These are phyloP conservation scores for Sphaerosporella brunnea DNA, from an alignment of 495 filamentous ascomycete species.

Conservation along the genomic window DNA sequence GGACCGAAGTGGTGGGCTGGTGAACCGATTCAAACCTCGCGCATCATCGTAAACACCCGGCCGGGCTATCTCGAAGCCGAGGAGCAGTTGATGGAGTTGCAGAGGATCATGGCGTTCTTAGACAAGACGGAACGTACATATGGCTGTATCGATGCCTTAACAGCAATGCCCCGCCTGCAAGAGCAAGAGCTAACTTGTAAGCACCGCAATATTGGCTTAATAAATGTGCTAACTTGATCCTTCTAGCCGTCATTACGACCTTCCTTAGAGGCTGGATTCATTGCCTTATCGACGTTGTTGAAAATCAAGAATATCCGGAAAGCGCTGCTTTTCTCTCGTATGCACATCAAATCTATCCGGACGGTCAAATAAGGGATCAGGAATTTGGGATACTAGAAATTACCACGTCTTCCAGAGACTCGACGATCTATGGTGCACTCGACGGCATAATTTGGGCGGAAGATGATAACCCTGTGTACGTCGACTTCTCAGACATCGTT, in stretches of 20 bases:
- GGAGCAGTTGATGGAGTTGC: constrained; percentile 39
- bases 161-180: constrained; percentile 30
- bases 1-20: constrained; percentile 79
- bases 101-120: constrained; percentile 76
- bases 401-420: constrained; percentile 14
- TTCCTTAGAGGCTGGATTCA: constrained; percentile 22
- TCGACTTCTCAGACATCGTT: constrained; percentile 52
- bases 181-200: constrained; percentile 24
- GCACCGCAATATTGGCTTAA: background rate
- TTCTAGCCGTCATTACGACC: constrained; percentile 13
- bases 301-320: constrained; percentile 4
- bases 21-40: constrained; percentile 39
- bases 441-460: constrained; percentile 49
- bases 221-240: background rate
- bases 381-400: constrained; percentile 16
- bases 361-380: constrained; percentile 7
- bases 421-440: constrained; percentile 53
- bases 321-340: background rate
- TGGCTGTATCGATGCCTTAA: constrained; percentile 49
- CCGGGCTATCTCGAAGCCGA: constrained; percentile 34
- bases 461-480: constrained; percentile 32
- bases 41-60: constrained; percentile 37
- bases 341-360: constrained; percentile 2
- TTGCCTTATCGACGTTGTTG: constrained; percentile 10
- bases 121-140: constrained; percentile 65